Evolutionary conservation across 2,329 filamentous ascomycete species (phyloP).

Genomic region (Fusarium fujikuroi): DNA sequence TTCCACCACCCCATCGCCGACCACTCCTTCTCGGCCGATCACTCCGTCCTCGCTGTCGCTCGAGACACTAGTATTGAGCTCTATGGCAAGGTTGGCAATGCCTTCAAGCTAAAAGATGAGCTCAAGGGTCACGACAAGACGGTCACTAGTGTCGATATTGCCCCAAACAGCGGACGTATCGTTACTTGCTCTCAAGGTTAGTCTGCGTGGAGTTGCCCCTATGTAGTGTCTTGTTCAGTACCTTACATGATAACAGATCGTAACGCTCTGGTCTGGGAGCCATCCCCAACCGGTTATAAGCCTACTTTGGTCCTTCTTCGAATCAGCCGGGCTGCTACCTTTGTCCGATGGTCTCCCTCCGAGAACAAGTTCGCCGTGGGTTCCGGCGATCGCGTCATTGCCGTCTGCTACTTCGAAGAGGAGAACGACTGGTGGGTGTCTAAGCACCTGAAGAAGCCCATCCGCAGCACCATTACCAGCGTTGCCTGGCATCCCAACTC

Average conservation of each 20-base stretch:
- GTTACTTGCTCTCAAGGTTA: slow-evolving; percentile 96
- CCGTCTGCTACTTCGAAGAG: slow-evolving; percentile 98
- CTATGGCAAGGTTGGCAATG: slow-evolving; percentile 77
- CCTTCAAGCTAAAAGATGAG: slow-evolving; percentile 89
- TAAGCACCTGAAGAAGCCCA: slow-evolving; percentile 99
- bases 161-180: slow-evolving; percentile 88
- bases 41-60: slow-evolving; percentile 86
- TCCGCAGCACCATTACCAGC: slow-evolving; percentile 94
- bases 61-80: slow-evolving; percentile 92
- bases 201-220: slow-evolving; percentile 31
- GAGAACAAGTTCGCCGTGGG: slow-evolving; percentile 98
- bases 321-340: slow-evolving; percentile 96
- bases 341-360: slow-evolving; percentile 95
- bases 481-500: slow-evolving; percentile 98
- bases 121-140: slow-evolving; percentile 97
- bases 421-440: slow-evolving; percentile 99
- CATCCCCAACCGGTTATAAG: slow-evolving; percentile 91
- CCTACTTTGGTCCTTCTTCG: slow-evolving; percentile 95
- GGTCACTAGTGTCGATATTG: slow-evolving; percentile 96
- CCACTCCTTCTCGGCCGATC: slow-evolving; percentile 97
- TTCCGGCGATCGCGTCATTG: slow-evolving; percentile 93
- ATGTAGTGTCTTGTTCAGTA: background rate
- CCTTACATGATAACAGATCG: slow-evolving; percentile 70
- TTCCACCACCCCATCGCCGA: slow-evolving; percentile 97
- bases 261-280: slow-evolving; percentile 98